phyloP scores from a whole-genome alignment of 2,329 filamentous ascomycete genomes.

The Elsinoe ampelina region DNA sequence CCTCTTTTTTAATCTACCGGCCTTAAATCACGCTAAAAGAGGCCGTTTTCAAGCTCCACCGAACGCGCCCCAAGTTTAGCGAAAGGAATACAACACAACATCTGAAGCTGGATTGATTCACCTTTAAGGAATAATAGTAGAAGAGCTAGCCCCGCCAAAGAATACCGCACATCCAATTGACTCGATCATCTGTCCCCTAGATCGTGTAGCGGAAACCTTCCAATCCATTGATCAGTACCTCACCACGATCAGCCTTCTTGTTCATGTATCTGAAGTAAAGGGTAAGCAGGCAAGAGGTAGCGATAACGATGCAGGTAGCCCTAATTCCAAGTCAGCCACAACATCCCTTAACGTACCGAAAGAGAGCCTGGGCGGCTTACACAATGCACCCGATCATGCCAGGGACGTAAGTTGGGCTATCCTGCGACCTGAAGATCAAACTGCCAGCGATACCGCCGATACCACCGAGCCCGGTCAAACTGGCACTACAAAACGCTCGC shows the following conservation, averaged over 20 bases:
- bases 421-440: constrained; percentile 52
- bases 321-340: not conserved
- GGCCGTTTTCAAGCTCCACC: too few species aligned
- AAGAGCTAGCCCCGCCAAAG: too few species aligned
- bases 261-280: constrained; percentile 19
- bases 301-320: not conserved
- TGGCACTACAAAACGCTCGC: constrained; percentile 53
- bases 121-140: too few species aligned
- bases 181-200: not conserved
- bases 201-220: constrained; percentile 28
- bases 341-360: not conserved
- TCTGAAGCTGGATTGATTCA: too few species aligned
- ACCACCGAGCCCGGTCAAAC: constrained; percentile 62
- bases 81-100: too few species aligned
- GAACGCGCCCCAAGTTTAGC: too few species aligned
- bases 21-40: too few species aligned
- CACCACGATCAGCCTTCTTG: constrained; percentile 27
- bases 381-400: constrained; percentile 28
- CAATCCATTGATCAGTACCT: constrained; percentile 28
- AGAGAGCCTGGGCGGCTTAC: not conserved
- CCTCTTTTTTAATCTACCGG: too few species aligned
- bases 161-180: too few species aligned
- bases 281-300: not conserved
- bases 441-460: constrained; percentile 67
- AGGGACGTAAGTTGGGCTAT: constrained; percentile 23